Conservation (phyloP, 371 early-diverging fungal species). For the Lichtheimia ornata region DNA sequence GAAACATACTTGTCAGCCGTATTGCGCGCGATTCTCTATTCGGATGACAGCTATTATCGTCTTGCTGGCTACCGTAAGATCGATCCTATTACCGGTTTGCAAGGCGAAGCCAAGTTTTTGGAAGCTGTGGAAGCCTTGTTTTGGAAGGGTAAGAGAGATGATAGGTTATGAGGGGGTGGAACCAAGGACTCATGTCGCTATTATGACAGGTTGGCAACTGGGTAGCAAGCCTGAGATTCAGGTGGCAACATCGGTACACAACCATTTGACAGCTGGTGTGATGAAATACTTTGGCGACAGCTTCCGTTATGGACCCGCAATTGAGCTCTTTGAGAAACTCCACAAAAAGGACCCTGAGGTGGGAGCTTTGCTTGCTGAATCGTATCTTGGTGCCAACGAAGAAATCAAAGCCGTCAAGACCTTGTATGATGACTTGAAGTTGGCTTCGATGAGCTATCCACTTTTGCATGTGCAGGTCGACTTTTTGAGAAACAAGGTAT, state of each 20-base stretch:
- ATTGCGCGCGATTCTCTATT: slow-evolving; percentile 87
- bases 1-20: slow-evolving; percentile 88
- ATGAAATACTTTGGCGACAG: slow-evolving; percentile 87
- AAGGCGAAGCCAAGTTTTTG: slow-evolving; percentile 77
- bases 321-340: slow-evolving; percentile 79
- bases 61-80: slow-evolving; percentile 86
- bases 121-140: slow-evolving; percentile 85
- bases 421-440: slow-evolving; percentile 79
- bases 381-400: slow-evolving; percentile 79
- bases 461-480: slow-evolving; percentile 87
- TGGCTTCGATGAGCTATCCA: slow-evolving; percentile 78
- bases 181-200: not conserved
- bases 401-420: slow-evolving; percentile 89
- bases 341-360: slow-evolving; percentile 86
- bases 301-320: slow-evolving; percentile 77
- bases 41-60: slow-evolving; percentile 83
- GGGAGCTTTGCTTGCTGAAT: slow-evolving; percentile 79
- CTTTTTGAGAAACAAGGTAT: slow-evolving; percentile 78
- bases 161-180: not conserved
- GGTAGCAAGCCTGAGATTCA: slow-evolving; percentile 94
- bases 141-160: slow-evolving; percentile 61
- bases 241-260: slow-evolving; percentile 83
- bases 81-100: slow-evolving; percentile 77
- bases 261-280: slow-evolving; percentile 82
- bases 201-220: slow-evolving; percentile 78